Evolutionary conservation across 352 stramenopile genomes (phyloP), one percentile per base, ranked within the genome.

Genomic region (Pilasporangium apinafurcum): DNA sequence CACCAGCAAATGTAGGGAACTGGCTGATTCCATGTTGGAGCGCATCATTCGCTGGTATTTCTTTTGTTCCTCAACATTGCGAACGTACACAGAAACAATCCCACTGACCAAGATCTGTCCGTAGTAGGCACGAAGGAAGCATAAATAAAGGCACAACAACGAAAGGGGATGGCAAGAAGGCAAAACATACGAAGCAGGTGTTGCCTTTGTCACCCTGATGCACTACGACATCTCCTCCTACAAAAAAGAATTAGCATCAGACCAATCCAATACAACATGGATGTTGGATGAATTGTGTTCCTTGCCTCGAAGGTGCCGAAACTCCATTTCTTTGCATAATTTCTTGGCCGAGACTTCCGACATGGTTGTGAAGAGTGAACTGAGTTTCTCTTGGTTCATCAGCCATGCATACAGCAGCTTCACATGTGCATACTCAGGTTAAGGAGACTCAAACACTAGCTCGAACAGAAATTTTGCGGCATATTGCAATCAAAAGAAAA

Each of bases 361-460:
- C 80, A 92, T 90, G 33, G 80, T 89, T 46, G 78, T 86, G 44
- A 92, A 88, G 10, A 92, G 65, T 10, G 80, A 84, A 44, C 78
- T 92, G 26, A 92, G 72, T 44, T 92, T 92, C 34, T 92, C 80
- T 43, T 92, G 76, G 46, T 78, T 82, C 80, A 92, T 92, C 30
- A 90, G 66, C 80, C 80, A 92, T 55, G 58, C 58, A 45, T 89
- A 92, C 40, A 92, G 44, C 45, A 87, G 54, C 53, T 83, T 85
- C 30, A 73, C 64, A 48, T 78, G 62, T 67, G 26, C 41, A 51
- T 9, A 16, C 12, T 8, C 12, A 16, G 12, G 27, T 42, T 43
- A 60, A 56, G 38, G 44, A 16, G 1, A 45, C 31, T 24, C 14
- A 5, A 21, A 14, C 34, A 42, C 14, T 54, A 2, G 1, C 8